A percentile compares a stretch with the other conserved stretches of the same genome.
These are phyloP conservation scores for Fusarium sp. DNA, from an alignment of 2,329 filamentous ascomycete genomes.

Conservation along the genomic window DNA sequence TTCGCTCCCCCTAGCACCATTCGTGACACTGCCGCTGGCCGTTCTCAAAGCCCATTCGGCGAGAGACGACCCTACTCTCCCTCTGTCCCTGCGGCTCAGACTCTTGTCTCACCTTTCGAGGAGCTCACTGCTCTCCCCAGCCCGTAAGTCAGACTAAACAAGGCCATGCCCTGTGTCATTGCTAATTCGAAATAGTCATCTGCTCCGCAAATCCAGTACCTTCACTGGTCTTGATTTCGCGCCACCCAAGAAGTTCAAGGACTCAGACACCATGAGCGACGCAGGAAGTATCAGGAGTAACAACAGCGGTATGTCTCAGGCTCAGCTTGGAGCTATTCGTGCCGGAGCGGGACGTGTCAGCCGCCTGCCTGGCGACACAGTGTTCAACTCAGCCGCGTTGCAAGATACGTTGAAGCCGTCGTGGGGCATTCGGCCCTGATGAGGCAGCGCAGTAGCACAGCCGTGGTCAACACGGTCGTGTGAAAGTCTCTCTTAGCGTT, in stretches of 20 bases:
- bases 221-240: conserved; percentile 88
- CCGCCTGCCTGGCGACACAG: conserved; percentile 83
- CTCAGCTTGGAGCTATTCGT: conserved; percentile 80
- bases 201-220: conserved; percentile 82
- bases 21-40: conserved; percentile 78
- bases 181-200: conserved; percentile 67
- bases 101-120: conserved; percentile 86
- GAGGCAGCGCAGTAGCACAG: conserved; percentile 26
- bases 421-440: conserved; percentile 68
- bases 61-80: conserved; percentile 82
- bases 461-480: conserved; percentile 12
- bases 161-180: background rate
- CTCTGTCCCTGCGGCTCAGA: conserved; percentile 80
- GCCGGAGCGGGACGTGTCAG: conserved; percentile 89
- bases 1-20: conserved; percentile 85
- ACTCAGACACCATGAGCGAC: conserved; percentile 73
- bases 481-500: conserved; percentile 34
- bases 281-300: conserved; percentile 78
- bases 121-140: conserved; percentile 89
- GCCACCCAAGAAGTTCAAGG: conserved; percentile 81
- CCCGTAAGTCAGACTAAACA: conserved; percentile 76
- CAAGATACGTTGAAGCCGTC: conserved; percentile 71
- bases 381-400: conserved; percentile 82
- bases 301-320: conserved; percentile 79
- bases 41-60: conserved; percentile 74